Percentiles rank a stretch among this genome's conserved stretches.
These are phyloP conservation scores for Citrus medica DNA, from an alignment of 345 rosid genomes.

Conservation along the genomic window DNA sequence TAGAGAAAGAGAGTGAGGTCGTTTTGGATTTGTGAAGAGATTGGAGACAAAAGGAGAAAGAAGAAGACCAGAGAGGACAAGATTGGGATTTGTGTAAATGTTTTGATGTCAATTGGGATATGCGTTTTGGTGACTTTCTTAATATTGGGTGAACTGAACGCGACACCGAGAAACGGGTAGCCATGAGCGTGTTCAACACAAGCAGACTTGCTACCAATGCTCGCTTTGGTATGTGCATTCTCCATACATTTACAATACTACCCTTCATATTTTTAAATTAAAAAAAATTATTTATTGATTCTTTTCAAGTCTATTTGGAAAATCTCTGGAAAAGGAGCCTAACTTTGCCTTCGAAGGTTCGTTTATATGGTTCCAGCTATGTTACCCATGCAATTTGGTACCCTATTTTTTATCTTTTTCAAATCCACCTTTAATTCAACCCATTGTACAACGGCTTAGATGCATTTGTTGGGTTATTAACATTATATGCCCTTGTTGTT, in stretches of 20 bases:
- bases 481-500: rapidly evolving
- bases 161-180: conserved; percentile 37
- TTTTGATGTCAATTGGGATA: conserved; percentile 30
- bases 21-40: conserved; percentile 25
- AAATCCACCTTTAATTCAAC: too few relatives aligned
- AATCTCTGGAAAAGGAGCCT: too few relatives aligned
- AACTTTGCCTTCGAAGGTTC: too few relatives aligned
- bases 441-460: too few relatives aligned
- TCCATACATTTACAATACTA: not conserved
- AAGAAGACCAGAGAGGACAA: conserved; percentile 56
- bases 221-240: not conserved
- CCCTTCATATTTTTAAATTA: not conserved
- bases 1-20: conserved; percentile 15
- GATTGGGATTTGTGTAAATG: conserved; percentile 23
- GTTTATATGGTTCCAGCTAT: too few relatives aligned
- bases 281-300: too few relatives aligned
- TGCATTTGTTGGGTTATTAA: too few relatives aligned
- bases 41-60: conserved; percentile 41
- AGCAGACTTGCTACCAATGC: not conserved
- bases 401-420: too few relatives aligned
- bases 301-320: too few relatives aligned
- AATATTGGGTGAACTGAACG: conserved; percentile 34
- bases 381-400: too few relatives aligned
- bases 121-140: conserved; percentile 16
- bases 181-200: conserved; percentile 25